Percentiles rank a stretch among this genome's conserved stretches.
Conservation (phyloP, 1,139 yeast genomes). For the Debaryomyces robertsiae region DNA sequence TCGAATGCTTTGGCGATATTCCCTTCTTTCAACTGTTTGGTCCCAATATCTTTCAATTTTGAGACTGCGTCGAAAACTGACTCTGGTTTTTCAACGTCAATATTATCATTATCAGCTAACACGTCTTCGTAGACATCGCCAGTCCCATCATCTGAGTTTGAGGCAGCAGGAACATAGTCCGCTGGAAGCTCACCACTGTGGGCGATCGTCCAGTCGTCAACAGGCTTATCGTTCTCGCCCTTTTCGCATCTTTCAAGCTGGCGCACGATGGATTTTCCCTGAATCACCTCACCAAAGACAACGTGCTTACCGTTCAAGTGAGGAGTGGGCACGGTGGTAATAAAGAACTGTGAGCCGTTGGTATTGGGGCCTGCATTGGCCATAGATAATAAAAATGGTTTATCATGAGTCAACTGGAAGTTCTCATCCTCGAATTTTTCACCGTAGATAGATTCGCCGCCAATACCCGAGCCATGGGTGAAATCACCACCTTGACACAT, state of each 20-base stretch:
- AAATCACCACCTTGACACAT: slow-evolving; percentile 99
- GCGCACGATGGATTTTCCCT: slow-evolving; percentile 82
- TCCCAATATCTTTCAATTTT: slow-evolving; percentile 77
- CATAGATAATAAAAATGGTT: slow-evolving; percentile 90
- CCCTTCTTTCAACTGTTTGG: slow-evolving; percentile 68
- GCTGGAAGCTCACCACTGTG: slow-evolving; percentile 77
- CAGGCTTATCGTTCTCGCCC: slow-evolving; percentile 65
- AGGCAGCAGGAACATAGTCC: slow-evolving; percentile 49
- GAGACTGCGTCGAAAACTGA: slow-evolving; percentile 68
- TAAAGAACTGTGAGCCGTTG: slow-evolving; percentile 93
- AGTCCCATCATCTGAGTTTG: slow-evolving; percentile 66
- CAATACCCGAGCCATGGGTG: slow-evolving; percentile 86
- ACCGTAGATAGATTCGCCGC: slow-evolving; percentile 94
- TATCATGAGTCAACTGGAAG: slow-evolving; percentile 72
- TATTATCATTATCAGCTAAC: slow-evolving; percentile 70
- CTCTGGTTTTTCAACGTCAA: slow-evolving; percentile 60
- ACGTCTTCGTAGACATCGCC: slow-evolving; percentile 84
- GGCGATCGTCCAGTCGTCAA: slow-evolving; percentile 64
- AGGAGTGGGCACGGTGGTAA: slow-evolving; percentile 82
- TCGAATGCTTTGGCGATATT: slow-evolving; percentile 56
- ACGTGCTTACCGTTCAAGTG: slow-evolving; percentile 94
- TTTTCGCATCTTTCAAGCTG: slow-evolving; percentile 72
- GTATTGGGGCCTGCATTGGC: slow-evolving; percentile 96
- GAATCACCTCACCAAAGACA: slow-evolving; percentile 86
- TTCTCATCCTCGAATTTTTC: slow-evolving; percentile 95